Evolutionary conservation across 331 rosid genomes (phyloP).

Genomic region (Dryas integrifolia): DNA sequence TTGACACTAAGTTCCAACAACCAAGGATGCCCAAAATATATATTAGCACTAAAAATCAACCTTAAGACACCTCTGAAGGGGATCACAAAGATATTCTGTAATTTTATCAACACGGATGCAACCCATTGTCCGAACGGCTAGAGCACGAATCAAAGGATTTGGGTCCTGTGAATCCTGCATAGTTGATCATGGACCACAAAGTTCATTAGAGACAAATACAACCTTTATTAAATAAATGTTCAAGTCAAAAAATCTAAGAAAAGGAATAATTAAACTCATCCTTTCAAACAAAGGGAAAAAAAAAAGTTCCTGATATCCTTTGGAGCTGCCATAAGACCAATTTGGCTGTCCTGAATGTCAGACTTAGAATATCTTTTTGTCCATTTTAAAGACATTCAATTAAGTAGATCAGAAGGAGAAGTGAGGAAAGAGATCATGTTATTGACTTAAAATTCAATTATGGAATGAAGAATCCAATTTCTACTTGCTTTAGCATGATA

Average conservation of each 20-base stretch:
- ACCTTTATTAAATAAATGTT: neutral
- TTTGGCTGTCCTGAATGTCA: neutral
- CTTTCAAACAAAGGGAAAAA: neutral
- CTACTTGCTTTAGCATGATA: slow-evolving; percentile 10
- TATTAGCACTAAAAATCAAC: slow-evolving; percentile 31
- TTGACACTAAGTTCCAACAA: neutral
- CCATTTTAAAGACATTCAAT: neutral
- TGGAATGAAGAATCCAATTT: neutral
- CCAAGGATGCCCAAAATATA: neutral
- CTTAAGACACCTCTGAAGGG: slow-evolving; percentile 99
- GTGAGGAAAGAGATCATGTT: neutral
- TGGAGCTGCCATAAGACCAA: neutral
- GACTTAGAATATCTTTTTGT: neutral
- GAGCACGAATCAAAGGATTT: slow-evolving; percentile 95
- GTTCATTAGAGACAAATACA: neutral
- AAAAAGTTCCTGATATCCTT: neutral
- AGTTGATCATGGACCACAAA: slow-evolving; percentile 22
- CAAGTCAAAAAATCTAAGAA: neutral
- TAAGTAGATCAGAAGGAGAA: neutral
- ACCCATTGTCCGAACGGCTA: slow-evolving; percentile 99
- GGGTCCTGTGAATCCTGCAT: slow-evolving; percentile 98
- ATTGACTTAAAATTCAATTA: neutral
- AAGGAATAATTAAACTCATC: neutral
- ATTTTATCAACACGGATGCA: slow-evolving; percentile 99
- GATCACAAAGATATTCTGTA: slow-evolving; percentile 97